Conservation (phyloP, 192 early-diverging fungal species). For the Linnemannia hyalina region DNA sequence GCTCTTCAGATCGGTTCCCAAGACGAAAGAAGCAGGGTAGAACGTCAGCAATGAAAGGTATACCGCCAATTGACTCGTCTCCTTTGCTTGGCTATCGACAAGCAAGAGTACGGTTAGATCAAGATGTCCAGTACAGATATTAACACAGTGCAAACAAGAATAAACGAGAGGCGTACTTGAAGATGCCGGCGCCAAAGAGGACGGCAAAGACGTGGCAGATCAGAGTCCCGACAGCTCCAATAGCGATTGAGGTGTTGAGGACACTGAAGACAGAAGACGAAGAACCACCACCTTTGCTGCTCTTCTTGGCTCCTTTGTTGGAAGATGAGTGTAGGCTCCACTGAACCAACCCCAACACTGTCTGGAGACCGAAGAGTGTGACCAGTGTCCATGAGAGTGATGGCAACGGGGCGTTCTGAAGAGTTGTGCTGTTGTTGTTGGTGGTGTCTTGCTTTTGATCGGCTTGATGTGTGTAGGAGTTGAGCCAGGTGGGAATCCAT, state of each 20-base stretch:
- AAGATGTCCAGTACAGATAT: background rate
- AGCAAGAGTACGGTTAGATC: background rate
- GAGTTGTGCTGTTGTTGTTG: background rate
- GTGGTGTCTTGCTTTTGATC: background rate
- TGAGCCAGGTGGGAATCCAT: slow-evolving; percentile 24
- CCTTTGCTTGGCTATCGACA: slow-evolving; percentile 41
- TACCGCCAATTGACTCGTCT: slow-evolving; percentile 40
- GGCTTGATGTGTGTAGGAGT: background rate
- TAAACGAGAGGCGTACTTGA: slow-evolving; percentile 21
- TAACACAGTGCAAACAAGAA: background rate
- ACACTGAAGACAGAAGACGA: slow-evolving; percentile 19
- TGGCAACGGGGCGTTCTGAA: slow-evolving; percentile 21
- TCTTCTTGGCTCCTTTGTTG: background rate
- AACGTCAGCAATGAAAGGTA: slow-evolving; percentile 51
- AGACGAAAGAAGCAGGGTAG: slow-evolving; percentile 48
- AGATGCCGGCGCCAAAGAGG: slow-evolving; percentile 43
- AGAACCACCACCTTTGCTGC: background rate
- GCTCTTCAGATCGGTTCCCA: slow-evolving; percentile 40
- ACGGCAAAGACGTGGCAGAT: slow-evolving; percentile 47
- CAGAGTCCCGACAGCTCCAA: slow-evolving; percentile 34
- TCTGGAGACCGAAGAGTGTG: slow-evolving; percentile 32
- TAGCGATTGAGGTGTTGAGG: slow-evolving; percentile 30
- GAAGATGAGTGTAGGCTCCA: slow-evolving; percentile 6
- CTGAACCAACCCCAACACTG: slow-evolving; percentile 22
- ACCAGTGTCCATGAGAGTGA: slow-evolving; percentile 44